These are phyloP conservation scores for Lathyrus aphaca DNA, from an alignment of 306 rosid genomes.

Conservation along the genomic window DNA sequence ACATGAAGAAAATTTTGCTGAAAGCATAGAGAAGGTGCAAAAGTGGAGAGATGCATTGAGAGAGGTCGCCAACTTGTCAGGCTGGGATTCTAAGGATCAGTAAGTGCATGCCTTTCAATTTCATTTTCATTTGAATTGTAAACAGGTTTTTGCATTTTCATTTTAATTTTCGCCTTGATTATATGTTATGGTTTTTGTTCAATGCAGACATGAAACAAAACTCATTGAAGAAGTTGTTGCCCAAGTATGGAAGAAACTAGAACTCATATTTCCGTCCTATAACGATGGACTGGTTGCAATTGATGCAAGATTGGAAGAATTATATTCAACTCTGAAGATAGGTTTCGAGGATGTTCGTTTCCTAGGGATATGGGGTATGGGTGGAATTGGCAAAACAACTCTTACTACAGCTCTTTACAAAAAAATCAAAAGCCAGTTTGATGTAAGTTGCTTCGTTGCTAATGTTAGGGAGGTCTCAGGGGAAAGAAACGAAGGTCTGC, in stretches of 20 bases:
- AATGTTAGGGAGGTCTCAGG: conserved; percentile 14
- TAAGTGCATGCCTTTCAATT: conserved; percentile 1
- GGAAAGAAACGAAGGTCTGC: conserved; percentile 8
- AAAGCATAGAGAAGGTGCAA: conserved; percentile 11
- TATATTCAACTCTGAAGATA: conserved; percentile 11
- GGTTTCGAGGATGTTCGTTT: conserved; percentile 21
- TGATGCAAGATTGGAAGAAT: neutral
- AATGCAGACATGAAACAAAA: conserved; percentile 24
- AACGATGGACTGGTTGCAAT: conserved; percentile 34
- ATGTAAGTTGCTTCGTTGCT: conserved; percentile 30
- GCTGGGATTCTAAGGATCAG: conserved; percentile 32
- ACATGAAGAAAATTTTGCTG: neutral
- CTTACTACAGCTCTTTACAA: conserved; percentile 16
- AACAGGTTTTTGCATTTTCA: neutral
- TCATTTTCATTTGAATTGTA: neutral
- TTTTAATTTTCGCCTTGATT: neutral
- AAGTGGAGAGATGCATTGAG: conserved; percentile 36
- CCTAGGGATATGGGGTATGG: conserved; percentile 42
- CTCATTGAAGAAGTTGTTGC: conserved; percentile 33
- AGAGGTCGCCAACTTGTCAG: conserved; percentile 28
- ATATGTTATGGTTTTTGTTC: neutral
- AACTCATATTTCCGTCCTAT: conserved; percentile 20
- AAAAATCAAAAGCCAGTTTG: conserved; percentile 21
- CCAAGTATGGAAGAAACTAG: conserved; percentile 22
- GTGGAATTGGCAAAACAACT: conserved; percentile 34